phyloP scores from a whole-genome alignment of 257 asterid species.

The Gentiana straminea region DNA sequence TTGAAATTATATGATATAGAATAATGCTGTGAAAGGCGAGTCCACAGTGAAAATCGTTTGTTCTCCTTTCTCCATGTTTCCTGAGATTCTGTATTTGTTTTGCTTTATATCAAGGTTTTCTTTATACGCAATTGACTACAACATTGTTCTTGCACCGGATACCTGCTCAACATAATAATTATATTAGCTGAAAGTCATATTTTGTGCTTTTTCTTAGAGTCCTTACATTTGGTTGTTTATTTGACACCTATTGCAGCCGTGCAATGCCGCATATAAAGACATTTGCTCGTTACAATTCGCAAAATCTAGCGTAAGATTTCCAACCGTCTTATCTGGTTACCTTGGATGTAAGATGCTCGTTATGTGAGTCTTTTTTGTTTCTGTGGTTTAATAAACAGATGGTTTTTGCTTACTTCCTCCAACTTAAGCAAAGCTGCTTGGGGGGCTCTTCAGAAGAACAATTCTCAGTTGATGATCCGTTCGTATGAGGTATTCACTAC shows the following conservation, averaged over 20 bases:
- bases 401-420: constrained; percentile 88
- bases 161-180: not conserved
- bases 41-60: too few relatives aligned
- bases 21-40: too few relatives aligned
- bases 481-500: too few relatives aligned
- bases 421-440: constrained; percentile 99
- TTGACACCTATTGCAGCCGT: constrained; percentile 37
- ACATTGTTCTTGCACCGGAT: not conserved
- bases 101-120: too few relatives aligned
- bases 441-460: constrained; percentile 94
- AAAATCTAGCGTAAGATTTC: constrained; percentile 74
- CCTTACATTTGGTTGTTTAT: constrained; percentile 12
- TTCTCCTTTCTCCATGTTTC: too few relatives aligned
- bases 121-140: not conserved
- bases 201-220: constrained; percentile 6
- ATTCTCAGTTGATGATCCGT: constrained; percentile 96
- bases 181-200: not conserved
- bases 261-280: constrained; percentile 99
- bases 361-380: constrained; percentile 1
- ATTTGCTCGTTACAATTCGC: constrained; percentile 77
- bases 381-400: constrained; percentile 29
- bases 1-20: too few relatives aligned
- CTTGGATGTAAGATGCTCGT: constrained; percentile 4
- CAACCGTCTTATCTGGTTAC: constrained; percentile 2
- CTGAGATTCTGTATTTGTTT: too few relatives aligned